Percentiles rank a stretch among this genome's conserved stretches.
Evolutionary conservation across 2,329 filamentous ascomycete species (phyloP).

Genomic region (Colletotrichum paranaense): DNA sequence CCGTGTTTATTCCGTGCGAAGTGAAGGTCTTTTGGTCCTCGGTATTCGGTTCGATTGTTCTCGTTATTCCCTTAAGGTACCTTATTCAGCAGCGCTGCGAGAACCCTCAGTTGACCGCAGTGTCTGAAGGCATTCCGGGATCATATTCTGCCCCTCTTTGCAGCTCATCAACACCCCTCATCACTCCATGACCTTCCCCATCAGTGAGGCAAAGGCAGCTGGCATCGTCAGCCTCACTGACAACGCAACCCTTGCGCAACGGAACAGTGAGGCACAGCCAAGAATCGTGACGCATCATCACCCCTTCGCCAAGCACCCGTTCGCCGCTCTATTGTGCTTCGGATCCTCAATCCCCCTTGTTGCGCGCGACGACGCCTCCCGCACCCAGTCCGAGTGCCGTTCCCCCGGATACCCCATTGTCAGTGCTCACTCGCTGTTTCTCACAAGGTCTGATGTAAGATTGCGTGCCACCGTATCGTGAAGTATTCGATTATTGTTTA

Average conservation of each 20-base stretch:
- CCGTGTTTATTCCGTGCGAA: neutral
- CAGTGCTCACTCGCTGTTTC: neutral
- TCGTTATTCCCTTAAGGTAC: neutral
- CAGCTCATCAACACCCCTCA: neutral
- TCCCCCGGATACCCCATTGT: neutral
- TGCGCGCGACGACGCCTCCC: neutral
- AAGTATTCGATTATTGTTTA: neutral
- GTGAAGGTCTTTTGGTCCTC: no score
- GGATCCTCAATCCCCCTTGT: neutral
- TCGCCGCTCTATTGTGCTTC: conserved; percentile 15
- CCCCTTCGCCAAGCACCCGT: conserved; percentile 5
- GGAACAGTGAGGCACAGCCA: conserved; percentile 6
- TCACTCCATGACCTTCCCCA: neutral
- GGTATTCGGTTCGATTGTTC: neutral
- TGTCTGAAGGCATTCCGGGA: neutral
- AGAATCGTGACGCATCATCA: conserved; percentile 4
- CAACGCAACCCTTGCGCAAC: conserved; percentile 6
- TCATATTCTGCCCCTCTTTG: neutral
- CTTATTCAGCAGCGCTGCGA: neutral
- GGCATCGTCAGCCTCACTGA: conserved; percentile 2
- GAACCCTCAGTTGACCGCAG: neutral
- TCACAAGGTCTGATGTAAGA: neutral
- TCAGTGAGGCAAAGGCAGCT: neutral
- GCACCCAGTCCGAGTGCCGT: neutral
- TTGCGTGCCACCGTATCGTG: neutral